These are phyloP conservation scores for Thalassiosira ordinaria DNA, from an alignment of 352 stramenopile species.

Conservation along the genomic window DNA sequence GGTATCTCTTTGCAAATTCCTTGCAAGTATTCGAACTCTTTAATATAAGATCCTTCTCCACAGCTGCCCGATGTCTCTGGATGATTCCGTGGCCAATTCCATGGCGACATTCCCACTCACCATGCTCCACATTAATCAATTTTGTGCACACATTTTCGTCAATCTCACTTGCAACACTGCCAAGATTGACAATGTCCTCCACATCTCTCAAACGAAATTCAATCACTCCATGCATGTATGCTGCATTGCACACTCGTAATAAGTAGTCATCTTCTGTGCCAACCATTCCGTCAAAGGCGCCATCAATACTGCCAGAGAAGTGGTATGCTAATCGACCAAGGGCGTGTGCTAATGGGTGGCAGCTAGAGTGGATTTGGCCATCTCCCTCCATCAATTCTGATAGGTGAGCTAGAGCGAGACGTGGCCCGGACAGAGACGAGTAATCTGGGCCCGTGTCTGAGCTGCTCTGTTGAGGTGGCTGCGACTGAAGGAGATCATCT, in stretches of 20 bases:
- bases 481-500: slow-evolving; percentile 14
- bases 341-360: slow-evolving; percentile 43
- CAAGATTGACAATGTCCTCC: slow-evolving; percentile 7
- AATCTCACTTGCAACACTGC: slow-evolving; percentile 18
- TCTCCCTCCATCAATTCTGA: slow-evolving; percentile 32
- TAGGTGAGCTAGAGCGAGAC: slow-evolving; percentile 17
- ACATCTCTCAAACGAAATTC: slow-evolving; percentile 39
- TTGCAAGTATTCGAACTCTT: slow-evolving; percentile 18
- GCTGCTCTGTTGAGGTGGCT: background rate
- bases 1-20: too few species aligned
- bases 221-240: slow-evolving; percentile 48
- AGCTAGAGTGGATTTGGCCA: slow-evolving; percentile 28
- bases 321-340: slow-evolving; percentile 34
- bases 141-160: slow-evolving; percentile 34
- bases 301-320: slow-evolving; percentile 32
- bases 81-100: slow-evolving; percentile 44
- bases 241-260: slow-evolving; percentile 45
- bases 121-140: slow-evolving; percentile 22
- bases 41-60: slow-evolving; percentile 17
- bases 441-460: background rate
- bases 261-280: slow-evolving; percentile 31
- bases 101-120: slow-evolving; percentile 43
- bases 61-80: slow-evolving; percentile 21
- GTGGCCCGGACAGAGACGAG: slow-evolving; percentile 21
- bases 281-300: slow-evolving; percentile 26